Evolutionary conservation across 306 rosid genomes (phyloP), one percentile per base, ranked within the genome.

Genomic region (Phaseolus lunatus): DNA sequence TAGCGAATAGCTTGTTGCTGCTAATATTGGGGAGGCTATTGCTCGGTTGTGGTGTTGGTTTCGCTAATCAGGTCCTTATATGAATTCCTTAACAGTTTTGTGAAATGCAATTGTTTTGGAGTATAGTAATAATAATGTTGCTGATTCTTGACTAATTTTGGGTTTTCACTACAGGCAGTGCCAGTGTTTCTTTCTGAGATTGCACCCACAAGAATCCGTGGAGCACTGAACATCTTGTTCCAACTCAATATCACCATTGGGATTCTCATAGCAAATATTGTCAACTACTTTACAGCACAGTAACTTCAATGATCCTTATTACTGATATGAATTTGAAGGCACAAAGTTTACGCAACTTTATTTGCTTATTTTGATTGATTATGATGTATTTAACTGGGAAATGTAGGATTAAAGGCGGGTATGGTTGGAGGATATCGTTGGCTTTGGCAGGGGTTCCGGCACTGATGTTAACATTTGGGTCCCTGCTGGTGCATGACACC

Each of bases 31-130:
- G 97, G 5, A 82, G 97, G 53, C 48, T 93, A 59, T 43, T 75
- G 2, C 90, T 94, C 16, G 98, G 97, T 15, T 88, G 88, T 22
- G 96, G 96, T 2, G 98, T 94, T 63, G 98, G 97, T 47, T 94
- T 91, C 18, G 94, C 89, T 37, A 88, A 89, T 75, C 97, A 89
- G 89, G 91, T 89, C 2, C 61, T 33, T 62, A 48, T 49, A 31
- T 31, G 7, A 1, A 13, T 31, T 33, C 9, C 61, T 35, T n/a
- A n/a, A n/a, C n/a, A n/a, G n/a, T 67, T 43, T 0, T 20, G 2
- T 19, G 35, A 6, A 16, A 50, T 47, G 48, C 7, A 47, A 59
- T 8, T 57, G 4, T 33, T 62, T 33, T 27, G 15, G 16, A 18
- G 26, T 63, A 35, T 18, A 4, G 2, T 63, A 12, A n/a, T n/a